phyloP scores from a whole-genome alignment of 1,139 yeast genomes.

The Scheffersomyces insectosa region DNA sequence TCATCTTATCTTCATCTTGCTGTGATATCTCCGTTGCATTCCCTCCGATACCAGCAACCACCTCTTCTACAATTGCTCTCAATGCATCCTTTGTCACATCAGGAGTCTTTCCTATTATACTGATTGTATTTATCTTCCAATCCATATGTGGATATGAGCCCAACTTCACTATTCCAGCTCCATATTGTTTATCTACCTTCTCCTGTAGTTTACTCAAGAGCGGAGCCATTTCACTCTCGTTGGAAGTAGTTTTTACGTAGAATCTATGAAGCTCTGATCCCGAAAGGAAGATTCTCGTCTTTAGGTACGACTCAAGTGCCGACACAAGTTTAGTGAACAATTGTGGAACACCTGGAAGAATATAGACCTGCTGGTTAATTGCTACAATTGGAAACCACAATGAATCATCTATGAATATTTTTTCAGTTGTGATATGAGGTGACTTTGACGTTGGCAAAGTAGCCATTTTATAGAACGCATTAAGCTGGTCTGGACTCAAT shows the following conservation, averaged over 20 bases:
- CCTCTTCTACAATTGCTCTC: constrained; percentile 45
- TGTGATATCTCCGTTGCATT: constrained; percentile 56
- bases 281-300: constrained; percentile 23
- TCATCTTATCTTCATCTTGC: constrained; percentile 49
- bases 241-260: constrained; percentile 60
- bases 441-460: constrained; percentile 55
- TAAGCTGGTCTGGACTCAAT: constrained; percentile 45
- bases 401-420: constrained; percentile 52
- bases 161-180: constrained; percentile 51
- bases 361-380: constrained; percentile 59
- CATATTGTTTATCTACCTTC: constrained; percentile 37
- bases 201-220: constrained; percentile 55
- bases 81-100: constrained; percentile 27
- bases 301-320: constrained; percentile 26
- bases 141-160: constrained; percentile 84
- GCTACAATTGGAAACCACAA: constrained; percentile 86
- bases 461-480: constrained; percentile 78
- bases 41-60: constrained; percentile 42
- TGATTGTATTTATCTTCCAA: constrained; percentile 64
- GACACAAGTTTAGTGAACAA: constrained; percentile 57
- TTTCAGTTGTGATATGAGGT: constrained; percentile 38
- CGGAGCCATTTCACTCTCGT: constrained; percentile 73
- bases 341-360: constrained; percentile 83
- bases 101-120: constrained; percentile 58
- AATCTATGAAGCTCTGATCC: constrained; percentile 41